phyloP scores from a whole-genome alignment of 345 rosid genomes.

The Conringia planisiliqua region DNA sequence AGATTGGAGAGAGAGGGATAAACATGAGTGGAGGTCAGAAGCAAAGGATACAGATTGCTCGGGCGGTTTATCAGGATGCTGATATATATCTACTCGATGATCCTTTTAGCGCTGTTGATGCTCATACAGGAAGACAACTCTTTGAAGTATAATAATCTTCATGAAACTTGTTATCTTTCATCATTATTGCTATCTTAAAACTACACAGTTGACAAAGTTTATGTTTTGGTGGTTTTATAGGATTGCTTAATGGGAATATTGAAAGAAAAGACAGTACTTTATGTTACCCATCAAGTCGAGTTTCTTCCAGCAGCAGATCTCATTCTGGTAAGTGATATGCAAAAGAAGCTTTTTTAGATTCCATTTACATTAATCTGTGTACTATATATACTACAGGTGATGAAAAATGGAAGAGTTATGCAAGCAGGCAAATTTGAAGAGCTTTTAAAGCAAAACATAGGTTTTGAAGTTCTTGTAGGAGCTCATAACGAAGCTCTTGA shows the following conservation, averaged over 20 bases:
- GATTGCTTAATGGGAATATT: constrained; percentile 88
- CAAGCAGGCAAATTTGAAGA: constrained; percentile 78
- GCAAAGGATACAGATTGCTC: constrained; percentile 92
- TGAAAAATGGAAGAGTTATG: constrained; percentile 84
- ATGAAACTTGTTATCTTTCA: not conserved
- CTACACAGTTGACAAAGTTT: not conserved
- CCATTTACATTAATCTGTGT: constrained; percentile 14
- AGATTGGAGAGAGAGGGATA: constrained; percentile 95
- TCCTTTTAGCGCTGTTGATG: constrained; percentile 97
- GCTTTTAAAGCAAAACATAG: constrained; percentile 71
- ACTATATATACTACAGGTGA: constrained; percentile 52
- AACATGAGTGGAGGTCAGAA: constrained; percentile 99
- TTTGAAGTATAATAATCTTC: constrained; percentile 47
- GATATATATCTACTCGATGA: constrained; percentile 88
- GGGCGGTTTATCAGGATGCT: constrained; percentile 89
- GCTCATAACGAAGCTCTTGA: constrained; percentile 82
- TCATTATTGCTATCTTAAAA: not conserved
- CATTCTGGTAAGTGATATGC: constrained; percentile 91
- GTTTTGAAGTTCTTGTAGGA: constrained; percentile 88
- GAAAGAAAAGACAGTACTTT: constrained; percentile 68
- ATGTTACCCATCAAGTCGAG: constrained; percentile 97
- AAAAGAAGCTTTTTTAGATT: no score
- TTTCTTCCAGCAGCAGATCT: constrained; percentile 93
- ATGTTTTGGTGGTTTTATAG: constrained; percentile 34
- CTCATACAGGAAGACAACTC: constrained; percentile 89